Conservation (phyloP, 768 basidiomycete species). For the Lactarius evosmus region DNA sequence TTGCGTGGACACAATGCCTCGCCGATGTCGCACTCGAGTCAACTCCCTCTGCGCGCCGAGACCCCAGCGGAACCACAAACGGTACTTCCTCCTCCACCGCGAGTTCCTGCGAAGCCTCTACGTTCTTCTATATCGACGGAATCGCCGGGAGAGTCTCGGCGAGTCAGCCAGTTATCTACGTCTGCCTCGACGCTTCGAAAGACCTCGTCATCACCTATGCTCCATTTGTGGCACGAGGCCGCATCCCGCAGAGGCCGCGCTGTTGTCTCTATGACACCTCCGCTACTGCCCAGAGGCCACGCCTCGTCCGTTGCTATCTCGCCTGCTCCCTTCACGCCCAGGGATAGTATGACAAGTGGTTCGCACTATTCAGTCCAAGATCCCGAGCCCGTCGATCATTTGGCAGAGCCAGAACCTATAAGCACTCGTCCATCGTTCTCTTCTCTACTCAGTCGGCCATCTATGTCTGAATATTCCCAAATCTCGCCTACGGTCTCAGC, state of each 20-base stretch:
- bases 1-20: slow-evolving; percentile 2
- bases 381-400: slow-evolving; percentile 9
- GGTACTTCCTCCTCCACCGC: slow-evolving; percentile 65
- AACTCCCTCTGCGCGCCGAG: slow-evolving; percentile 55
- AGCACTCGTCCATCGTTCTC: slow-evolving; percentile 52
- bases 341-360: slow-evolving; percentile 28
- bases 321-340: background rate
- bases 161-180: slow-evolving; percentile 20
- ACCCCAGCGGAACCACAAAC: slow-evolving; percentile 59
- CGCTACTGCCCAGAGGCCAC: slow-evolving; percentile 14
- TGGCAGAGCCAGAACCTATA: slow-evolving; percentile 29
- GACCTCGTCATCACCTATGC: slow-evolving; percentile 45
- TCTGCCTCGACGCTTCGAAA: slow-evolving; percentile 38
- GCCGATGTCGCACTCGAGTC: slow-evolving; percentile 39
- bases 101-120: slow-evolving; percentile 50
- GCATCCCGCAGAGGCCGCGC: slow-evolving; percentile 16
- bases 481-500: slow-evolving; percentile 76
- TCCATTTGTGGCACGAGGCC: slow-evolving; percentile 23
- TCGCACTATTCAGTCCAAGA: slow-evolving; percentile 27
- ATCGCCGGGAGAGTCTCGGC: slow-evolving; percentile 25
- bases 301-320: slow-evolving; percentile 11
- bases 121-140: slow-evolving; percentile 54
- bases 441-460: slow-evolving; percentile 46
- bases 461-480: slow-evolving; percentile 65
- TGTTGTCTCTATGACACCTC: slow-evolving; percentile 28